phyloP scores from a whole-genome alignment of 192 early-diverging fungal species.

The Pecoramyces ruminantium region DNA sequence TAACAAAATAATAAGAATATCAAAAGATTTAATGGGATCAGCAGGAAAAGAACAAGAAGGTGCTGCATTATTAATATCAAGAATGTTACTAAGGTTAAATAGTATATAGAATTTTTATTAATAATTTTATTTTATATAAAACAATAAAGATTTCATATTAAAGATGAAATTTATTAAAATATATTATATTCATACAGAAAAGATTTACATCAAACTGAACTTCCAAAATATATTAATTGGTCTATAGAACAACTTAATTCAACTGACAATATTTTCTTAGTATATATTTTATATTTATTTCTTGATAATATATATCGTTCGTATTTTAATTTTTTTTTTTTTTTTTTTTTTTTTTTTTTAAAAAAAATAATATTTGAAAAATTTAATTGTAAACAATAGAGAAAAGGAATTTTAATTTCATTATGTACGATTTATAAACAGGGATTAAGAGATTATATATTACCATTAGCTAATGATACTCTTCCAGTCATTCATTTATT shows the following conservation, averaged over 20 bases:
- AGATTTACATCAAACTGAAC: neutral
- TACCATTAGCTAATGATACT: conserved; percentile 17
- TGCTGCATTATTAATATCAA: conserved; percentile 60
- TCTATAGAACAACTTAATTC: conserved; percentile 14
- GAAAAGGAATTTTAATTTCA: conserved; percentile 39
- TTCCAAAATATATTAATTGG: conserved; percentile 25
- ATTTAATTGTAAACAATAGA: conserved; percentile 7
- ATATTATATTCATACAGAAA: neutral
- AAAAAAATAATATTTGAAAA: neutral
- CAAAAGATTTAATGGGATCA: conserved; percentile 44
- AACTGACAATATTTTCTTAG: conserved; percentile 25
- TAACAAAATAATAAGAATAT: conserved; percentile 42
- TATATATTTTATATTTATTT: conserved; percentile 2
- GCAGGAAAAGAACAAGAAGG: conserved; percentile 79
- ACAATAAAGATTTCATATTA: neutral
- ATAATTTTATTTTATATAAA: neutral
- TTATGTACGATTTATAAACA: conserved; percentile 53
- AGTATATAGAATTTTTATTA: neutral
- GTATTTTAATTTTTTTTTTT: neutral
- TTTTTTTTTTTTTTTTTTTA: too few species aligned
- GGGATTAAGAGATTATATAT: conserved; percentile 40
- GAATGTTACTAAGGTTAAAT: conserved; percentile 57
- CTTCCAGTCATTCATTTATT: conserved; percentile 19
- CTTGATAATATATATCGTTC: neutral
- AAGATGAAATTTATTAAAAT: too few species aligned